Conservation (phyloP, 352 stramenopile species). For the Globisporangium splendens region DNA sequence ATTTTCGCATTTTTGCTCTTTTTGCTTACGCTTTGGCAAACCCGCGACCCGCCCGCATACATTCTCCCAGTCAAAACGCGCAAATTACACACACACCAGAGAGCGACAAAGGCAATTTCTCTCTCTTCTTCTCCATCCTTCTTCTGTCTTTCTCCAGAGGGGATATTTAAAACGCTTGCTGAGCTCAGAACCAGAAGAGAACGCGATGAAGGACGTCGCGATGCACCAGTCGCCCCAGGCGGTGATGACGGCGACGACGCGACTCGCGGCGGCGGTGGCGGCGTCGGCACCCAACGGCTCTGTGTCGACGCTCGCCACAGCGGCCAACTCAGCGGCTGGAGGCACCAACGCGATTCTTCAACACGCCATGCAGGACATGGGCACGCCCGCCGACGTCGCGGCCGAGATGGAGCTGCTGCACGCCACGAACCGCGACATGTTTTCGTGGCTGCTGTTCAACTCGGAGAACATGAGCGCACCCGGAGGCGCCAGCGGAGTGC, state of each 20-base stretch:
- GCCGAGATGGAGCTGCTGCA: slow-evolving; percentile 67
- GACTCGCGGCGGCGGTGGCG: slow-evolving; percentile 3
- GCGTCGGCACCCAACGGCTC: slow-evolving; percentile 4
- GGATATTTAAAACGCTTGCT: too few species aligned
- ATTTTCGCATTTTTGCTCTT: slow-evolving; percentile 7
- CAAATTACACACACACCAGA: neutral
- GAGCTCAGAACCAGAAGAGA: slow-evolving; percentile 6
- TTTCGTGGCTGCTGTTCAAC: slow-evolving; percentile 84
- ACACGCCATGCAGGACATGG: slow-evolving; percentile 15
- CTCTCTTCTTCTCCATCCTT: too few species aligned
- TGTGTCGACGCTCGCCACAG: neutral
- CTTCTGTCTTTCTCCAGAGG: too few species aligned
- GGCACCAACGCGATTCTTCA: slow-evolving; percentile 10
- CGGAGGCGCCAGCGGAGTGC: slow-evolving; percentile 7
- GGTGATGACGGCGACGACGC: slow-evolving; percentile 9
- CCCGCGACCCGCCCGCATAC: slow-evolving; percentile 2
- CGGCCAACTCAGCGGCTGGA: neutral
- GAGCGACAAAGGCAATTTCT: neutral
- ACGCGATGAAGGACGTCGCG: slow-evolving; percentile 14
- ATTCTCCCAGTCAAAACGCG: slow-evolving; percentile 7
- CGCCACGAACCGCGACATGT: slow-evolving; percentile 77
- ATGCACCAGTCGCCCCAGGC: slow-evolving; percentile 10
- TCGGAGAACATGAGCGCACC: slow-evolving; percentile 78
- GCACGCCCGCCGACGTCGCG: slow-evolving; percentile 25
- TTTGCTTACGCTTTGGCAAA: neutral